Base-by-base conservation (phyloP, 208 protist genomes). In the Blechomonas ayalai region DNA sequence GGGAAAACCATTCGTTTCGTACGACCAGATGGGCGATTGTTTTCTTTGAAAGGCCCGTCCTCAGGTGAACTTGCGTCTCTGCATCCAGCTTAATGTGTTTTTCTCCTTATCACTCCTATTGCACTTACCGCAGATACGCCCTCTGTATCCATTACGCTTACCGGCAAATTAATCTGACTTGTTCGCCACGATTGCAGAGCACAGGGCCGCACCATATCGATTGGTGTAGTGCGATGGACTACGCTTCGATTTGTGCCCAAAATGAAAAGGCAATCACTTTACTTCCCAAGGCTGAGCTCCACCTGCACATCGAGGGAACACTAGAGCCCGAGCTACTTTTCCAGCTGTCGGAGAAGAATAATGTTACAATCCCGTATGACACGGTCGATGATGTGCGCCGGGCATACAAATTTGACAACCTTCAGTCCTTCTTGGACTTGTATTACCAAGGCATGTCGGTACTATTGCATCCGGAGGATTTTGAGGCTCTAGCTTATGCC, bases 271-370 rank as follows among this genome's bases (percentile, higher is more conserved):
- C 10, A 34, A 71, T 70, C 19, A 44, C 60, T 31, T 42, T 26
- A 4, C 41, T 82, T 6, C 73, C 73, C 4, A 82, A 82, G 46
- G 73, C 73, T 13, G 73, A 82, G 55, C 54, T 82, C 34, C 73
- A 82, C 38, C 25, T 82, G 1, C 73, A 82, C 49, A 82, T 82
- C 38, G 73, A 82, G 59, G 73, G 73, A 0, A 63, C 54, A 0
- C 52, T 82, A 10, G 67, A 67, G 26, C 73, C 73, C 6, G 73
- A 82, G 28, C 53, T 77, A 22, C 67, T 82, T 23, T 76, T 77
- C 32, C 6, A 26, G 18, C 53, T 82, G 18, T 59, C 72, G 9
- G 55, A 51, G 33, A 63, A 55, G 40, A 80, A 80, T 26, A 7
- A 18, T 5, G 33, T 80, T 0, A 32, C 38, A 2, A 49, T 73